These are phyloP conservation scores for Hypoxylon sp. DNA, from an alignment of 2,329 filamentous ascomycete genomes.

Conservation along the genomic window DNA sequence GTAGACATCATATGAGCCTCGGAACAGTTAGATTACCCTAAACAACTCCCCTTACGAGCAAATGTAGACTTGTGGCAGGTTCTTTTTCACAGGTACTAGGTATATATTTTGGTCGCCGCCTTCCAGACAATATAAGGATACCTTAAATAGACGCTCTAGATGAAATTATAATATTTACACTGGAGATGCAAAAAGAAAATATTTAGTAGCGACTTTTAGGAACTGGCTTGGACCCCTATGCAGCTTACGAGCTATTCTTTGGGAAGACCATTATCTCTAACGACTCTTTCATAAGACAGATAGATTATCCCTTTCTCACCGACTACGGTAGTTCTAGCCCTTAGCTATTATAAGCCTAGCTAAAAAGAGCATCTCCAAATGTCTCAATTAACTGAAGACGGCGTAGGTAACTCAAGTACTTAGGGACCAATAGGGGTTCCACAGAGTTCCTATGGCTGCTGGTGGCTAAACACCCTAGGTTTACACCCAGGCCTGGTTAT, in stretches of 20 bases:
- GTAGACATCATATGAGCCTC: conserved; percentile 11
- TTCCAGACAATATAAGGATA: neutral
- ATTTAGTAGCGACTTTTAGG: conserved; percentile 2
- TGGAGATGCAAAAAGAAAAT: neutral
- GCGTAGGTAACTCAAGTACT: conserved; percentile 1
- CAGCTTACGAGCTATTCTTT: neutral
- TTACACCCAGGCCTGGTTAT: neutral
- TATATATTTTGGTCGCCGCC: too few species aligned
- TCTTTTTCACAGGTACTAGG: neutral
- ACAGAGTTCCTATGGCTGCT: neutral
- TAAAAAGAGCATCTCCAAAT: neutral
- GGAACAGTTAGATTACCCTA: neutral
- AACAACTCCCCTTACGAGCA: neutral
- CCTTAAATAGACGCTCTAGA: neutral
- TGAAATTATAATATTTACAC: neutral
- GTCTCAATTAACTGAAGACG: conserved; percentile 9
- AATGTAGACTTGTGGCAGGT: neutral
- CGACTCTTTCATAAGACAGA: neutral
- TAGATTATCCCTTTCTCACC: neutral
- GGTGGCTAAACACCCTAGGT: conserved; percentile 12
- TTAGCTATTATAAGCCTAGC: neutral
- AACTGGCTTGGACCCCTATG: conserved; percentile 15
- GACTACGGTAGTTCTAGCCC: neutral
- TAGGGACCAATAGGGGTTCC: conserved; percentile 17
- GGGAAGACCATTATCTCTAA: conserved; percentile 2